These are phyloP conservation scores for Metschnikowia lochheadii DNA, from an alignment of 805 yeast species.

Conservation along the genomic window DNA sequence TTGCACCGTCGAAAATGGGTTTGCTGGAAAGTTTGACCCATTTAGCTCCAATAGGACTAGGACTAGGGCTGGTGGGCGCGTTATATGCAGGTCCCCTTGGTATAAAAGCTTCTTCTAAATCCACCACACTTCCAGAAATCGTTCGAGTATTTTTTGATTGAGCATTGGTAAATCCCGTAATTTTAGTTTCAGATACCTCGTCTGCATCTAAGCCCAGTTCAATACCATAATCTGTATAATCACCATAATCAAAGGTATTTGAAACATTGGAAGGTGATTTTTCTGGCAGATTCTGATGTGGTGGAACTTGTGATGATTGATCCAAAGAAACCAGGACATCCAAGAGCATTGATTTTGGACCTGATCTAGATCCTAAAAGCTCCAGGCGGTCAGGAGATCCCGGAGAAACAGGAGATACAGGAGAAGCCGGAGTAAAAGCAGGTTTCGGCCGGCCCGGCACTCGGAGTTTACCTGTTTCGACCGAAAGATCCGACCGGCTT, in stretches of 20 bases:
- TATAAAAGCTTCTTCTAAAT: no score
- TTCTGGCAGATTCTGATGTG: background rate
- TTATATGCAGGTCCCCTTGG: no score
- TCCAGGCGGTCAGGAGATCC: background rate
- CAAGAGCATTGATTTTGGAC: slow-evolving; percentile 1
- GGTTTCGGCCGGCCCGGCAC: background rate
- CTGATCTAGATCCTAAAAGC: background rate
- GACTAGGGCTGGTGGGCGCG: no score
- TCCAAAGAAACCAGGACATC: background rate
- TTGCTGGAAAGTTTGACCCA: slow-evolving; percentile 24
- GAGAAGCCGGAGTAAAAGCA: background rate
- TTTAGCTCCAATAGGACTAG: slow-evolving; percentile 6
- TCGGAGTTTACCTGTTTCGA: background rate
- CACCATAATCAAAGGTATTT: no score
- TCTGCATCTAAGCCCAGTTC: no score
- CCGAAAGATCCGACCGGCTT: background rate
- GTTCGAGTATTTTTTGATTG: no score
- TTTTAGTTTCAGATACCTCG: no score
- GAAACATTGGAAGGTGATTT: no score
- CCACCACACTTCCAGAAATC: no score
- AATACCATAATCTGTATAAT: no score
- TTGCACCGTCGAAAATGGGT: slow-evolving; percentile 41
- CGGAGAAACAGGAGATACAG: background rate
- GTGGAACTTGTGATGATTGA: no score
- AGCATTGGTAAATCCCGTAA: no score